Percentiles rank a stretch among this genome's conserved stretches.
Evolutionary conservation across 768 basidiomycete species (phyloP).

Genomic region (Lactarius sp.): DNA sequence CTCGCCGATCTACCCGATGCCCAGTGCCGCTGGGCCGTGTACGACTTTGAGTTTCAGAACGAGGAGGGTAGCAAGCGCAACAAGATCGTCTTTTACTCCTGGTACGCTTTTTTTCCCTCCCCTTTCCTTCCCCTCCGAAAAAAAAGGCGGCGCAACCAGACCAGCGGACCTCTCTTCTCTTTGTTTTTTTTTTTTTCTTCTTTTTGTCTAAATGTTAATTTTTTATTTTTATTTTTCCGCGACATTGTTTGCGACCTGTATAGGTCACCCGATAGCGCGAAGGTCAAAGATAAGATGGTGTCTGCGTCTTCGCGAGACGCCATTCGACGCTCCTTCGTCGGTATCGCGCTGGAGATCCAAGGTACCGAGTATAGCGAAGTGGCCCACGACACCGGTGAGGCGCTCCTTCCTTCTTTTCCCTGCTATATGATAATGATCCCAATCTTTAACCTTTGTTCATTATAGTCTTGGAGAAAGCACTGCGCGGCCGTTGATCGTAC

Average conservation of each 20-base stretch:
- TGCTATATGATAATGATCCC: not conserved
- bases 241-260: not conserved
- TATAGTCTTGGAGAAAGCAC: constrained; percentile 31
- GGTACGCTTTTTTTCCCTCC: constrained; percentile 44
- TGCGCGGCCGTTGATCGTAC: constrained; percentile 25
- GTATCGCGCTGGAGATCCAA: constrained; percentile 79
- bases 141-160: not conserved
- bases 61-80: constrained; percentile 72
- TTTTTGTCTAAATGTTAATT: not conserved
- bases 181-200: not conserved
- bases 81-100: constrained; percentile 80
- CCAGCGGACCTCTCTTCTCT: too few relatives aligned
- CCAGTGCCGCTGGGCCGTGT: constrained; percentile 86
- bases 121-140: too few relatives aligned
- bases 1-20: constrained; percentile 63
- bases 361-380: constrained; percentile 77
- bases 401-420: constrained; percentile 8
- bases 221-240: not conserved
- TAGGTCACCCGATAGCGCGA: constrained; percentile 85
- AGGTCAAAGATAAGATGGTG: constrained; percentile 91
- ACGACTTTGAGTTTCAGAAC: constrained; percentile 82
- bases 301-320: constrained; percentile 85
- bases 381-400: constrained; percentile 60
- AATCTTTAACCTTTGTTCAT: not conserved
- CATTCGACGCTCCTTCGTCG: constrained; percentile 65